Base-by-base conservation (phyloP, 768 basidiomycete species). In the Suillus clintonianus region DNA sequence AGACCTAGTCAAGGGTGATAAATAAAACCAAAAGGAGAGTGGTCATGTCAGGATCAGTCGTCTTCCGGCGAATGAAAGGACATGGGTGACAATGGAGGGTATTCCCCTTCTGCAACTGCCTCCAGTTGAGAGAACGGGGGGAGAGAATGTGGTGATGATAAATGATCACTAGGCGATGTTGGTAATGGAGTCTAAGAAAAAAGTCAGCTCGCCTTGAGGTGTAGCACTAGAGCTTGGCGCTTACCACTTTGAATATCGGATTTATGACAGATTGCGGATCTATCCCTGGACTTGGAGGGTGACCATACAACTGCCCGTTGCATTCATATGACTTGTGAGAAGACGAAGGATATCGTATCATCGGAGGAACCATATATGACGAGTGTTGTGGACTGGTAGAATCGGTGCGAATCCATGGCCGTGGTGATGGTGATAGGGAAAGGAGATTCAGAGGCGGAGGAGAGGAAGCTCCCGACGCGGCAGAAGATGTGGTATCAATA, bases 211-310 rank as follows among this genome's bases (percentile, higher is more conserved):
- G 47, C 73, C 59, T 43, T 34, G 43, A 32, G 42, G 17, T 37
- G 54, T 30, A 37, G 42, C 53, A 30, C 62, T 14, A 41, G 5
- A 39, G 55, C 7, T 10, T 62, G 22, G 86, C 92, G 86, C 92
- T 82, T 79, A 94, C 92, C 81, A 94, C 92, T 85, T 91, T 89
- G 82, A 94, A 94, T 74, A 94, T 93, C 34, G 92, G 91, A 75
- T 94, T 92, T 71, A 93, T 91, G 39, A 82, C 84, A 53, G 88
- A 85, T 72, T 88, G 89, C 42, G 90, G 82, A 17, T 84, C 85
- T 60, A 83, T 77, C 54, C 82, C 82, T 41, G 89, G 84, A 68
- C 85, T 87, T 58, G 89, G 84, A 19, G 89, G 86, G 69, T 86
- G 84, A 54, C 84, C 84, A 66, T 80, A 78, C 45, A 79, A 69